Evolutionary conservation across 306 rosid species (phyloP).

Genomic region (Lablab purpureus): DNA sequence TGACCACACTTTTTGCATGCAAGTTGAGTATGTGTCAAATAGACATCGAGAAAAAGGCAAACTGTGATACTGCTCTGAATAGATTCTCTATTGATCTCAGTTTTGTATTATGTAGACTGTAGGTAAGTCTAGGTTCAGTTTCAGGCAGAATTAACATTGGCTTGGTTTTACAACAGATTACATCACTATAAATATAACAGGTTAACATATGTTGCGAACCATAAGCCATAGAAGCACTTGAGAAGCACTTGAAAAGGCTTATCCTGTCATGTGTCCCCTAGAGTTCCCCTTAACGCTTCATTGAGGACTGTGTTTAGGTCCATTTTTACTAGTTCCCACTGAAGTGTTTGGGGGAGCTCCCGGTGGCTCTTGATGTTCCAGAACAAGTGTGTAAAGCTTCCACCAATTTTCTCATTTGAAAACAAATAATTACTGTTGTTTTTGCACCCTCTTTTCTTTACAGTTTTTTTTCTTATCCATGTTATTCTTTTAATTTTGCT

Average conservation of each 20-base stretch:
- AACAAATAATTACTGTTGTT: not conserved
- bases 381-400: not conserved
- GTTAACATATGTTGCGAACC: not conserved
- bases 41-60: not conserved
- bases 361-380: not conserved
- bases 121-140: slow-evolving; percentile 38
- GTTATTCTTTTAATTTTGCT: not conserved
- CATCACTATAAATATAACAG: slow-evolving; percentile 30
- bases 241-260: not conserved
- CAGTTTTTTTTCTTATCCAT: not conserved
- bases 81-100: slow-evolving; percentile 8
- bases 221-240: not conserved
- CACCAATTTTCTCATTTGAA: not conserved
- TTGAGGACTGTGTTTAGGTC: not conserved
- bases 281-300: slow-evolving; percentile 44
- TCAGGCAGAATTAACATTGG: not conserved
- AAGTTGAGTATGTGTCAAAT: not conserved
- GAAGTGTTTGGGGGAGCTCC: slow-evolving; percentile 47
- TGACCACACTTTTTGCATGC: not conserved
- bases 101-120: not conserved
- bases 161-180: not conserved
- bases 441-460: not conserved
- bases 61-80: not conserved
- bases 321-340: not conserved
- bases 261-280: slow-evolving; percentile 31